Percentiles rank a stretch among this genome's conserved stretches.
Conservation (phyloP, 2,329 filamentous ascomycete genomes). For the Cercospora janseana region DNA sequence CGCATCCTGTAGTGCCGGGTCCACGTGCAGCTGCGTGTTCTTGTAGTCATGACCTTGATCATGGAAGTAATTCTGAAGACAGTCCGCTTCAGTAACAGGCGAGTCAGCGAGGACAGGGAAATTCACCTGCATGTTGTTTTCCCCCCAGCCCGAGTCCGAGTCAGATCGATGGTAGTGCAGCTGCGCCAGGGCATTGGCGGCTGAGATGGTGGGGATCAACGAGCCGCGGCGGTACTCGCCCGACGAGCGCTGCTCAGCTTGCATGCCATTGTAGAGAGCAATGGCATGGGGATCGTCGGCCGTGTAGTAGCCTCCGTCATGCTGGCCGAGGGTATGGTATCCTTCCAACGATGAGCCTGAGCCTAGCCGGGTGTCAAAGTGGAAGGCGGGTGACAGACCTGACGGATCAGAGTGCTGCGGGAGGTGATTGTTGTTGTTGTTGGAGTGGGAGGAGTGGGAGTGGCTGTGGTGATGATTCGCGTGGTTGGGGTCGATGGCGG, state of each 20-base stretch:
- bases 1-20: slow-evolving; percentile 58
- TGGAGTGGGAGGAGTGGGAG: slow-evolving; percentile 12
- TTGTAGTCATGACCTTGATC: slow-evolving; percentile 33
- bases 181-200: slow-evolving; percentile 83
- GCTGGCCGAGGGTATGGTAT: slow-evolving; percentile 39
- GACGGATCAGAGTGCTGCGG: slow-evolving; percentile 37
- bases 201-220: slow-evolving; percentile 67
- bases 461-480: slow-evolving; percentile 33
- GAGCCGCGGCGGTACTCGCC: slow-evolving; percentile 68
- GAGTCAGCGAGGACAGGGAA: slow-evolving; percentile 35
- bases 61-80: slow-evolving; percentile 43
- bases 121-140: slow-evolving; percentile 37
- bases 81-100: slow-evolving; percentile 39
- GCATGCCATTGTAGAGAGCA: slow-evolving; percentile 56
- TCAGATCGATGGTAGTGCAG: slow-evolving; percentile 76
- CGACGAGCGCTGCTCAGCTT: slow-evolving; percentile 55
- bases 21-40: slow-evolving; percentile 34
- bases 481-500: slow-evolving; percentile 46
- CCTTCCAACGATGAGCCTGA: slow-evolving; percentile 40
- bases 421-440: slow-evolving; percentile 25
- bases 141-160: slow-evolving; percentile 70
- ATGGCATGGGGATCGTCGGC: slow-evolving; percentile 59
- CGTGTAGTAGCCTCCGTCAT: slow-evolving; percentile 44
- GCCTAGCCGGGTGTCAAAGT: slow-evolving; percentile 35
- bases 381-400: slow-evolving; percentile 40